phyloP scores from a whole-genome alignment of 2,329 filamentous ascomycete genomes.

The Emmonsiellopsis sp. region DNA sequence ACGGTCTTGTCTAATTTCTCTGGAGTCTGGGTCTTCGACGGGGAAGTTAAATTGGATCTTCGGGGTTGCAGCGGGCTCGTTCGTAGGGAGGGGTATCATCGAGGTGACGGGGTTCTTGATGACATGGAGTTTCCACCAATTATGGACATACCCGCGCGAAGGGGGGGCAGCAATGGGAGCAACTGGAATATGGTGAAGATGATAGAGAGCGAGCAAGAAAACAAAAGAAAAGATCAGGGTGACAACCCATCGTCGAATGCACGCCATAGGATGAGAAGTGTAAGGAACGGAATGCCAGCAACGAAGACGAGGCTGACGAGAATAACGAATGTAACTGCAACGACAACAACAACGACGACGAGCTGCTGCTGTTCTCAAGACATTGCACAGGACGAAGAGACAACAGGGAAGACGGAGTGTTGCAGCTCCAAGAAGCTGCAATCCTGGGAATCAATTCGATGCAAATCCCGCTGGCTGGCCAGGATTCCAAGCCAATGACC shows the following conservation, averaged over 20 bases:
- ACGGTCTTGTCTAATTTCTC: constrained; percentile 29
- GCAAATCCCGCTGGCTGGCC: too few species aligned
- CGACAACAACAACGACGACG: not conserved
- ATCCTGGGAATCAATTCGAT: too few species aligned
- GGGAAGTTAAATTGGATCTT: constrained; percentile 20
- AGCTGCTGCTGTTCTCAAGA: not conserved
- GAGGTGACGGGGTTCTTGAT: constrained; percentile 14
- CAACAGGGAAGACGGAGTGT: not conserved
- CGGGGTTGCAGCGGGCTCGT: constrained; percentile 15
- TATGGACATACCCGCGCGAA: not conserved
- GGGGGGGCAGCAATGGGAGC: not conserved
- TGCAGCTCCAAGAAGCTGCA: not conserved
- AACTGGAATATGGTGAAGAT: constrained; percentile 3
- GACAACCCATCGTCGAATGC: constrained; percentile 9
- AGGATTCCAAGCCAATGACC: too few species aligned
- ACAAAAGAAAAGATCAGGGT: constrained; percentile 5
- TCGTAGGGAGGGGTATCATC: constrained; percentile 15
- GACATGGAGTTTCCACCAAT: constrained; percentile 11
- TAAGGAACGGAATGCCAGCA: not conserved
- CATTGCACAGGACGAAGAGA: not conserved
- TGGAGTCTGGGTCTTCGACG: constrained; percentile 16
- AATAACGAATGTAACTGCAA: not conserved
- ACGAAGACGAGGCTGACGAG: constrained; percentile 1
- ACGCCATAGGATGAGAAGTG: constrained; percentile 1
- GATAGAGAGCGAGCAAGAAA: constrained; percentile 5